Evolutionary conservation across 78 protist genomes (phyloP).

Genomic region (Creolimax fragrantissima): DNA sequence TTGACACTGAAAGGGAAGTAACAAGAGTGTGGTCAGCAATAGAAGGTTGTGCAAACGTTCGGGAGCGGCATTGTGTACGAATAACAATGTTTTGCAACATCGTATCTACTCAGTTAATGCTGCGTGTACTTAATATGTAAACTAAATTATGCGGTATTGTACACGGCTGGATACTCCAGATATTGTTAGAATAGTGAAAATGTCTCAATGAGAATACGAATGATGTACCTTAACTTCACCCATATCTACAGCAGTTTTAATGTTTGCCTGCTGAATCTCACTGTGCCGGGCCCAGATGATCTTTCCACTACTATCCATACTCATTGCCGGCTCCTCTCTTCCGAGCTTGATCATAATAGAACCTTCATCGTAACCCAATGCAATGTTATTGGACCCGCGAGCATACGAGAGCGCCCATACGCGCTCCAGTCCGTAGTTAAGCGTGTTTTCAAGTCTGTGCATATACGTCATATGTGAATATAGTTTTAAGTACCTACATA

Average conservation of each 20-base stretch:
- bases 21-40: too few relatives aligned
- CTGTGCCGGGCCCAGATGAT: slow-evolving; percentile 74
- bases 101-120: too few relatives aligned
- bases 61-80: too few relatives aligned
- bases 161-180: too few relatives aligned
- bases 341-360: slow-evolving; percentile 82
- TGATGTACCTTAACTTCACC: background rate
- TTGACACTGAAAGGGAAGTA: too few relatives aligned
- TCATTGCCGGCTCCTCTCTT: slow-evolving; percentile 83
- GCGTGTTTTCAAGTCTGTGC: slow-evolving; percentile 79
- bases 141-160: too few relatives aligned
- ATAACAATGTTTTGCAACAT: too few relatives aligned
- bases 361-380: slow-evolving; percentile 91
- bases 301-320: slow-evolving; percentile 89
- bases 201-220: too few relatives aligned
- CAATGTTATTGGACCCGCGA: slow-evolving; percentile 64
- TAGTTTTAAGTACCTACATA: background rate
- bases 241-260: background rate
- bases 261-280: slow-evolving; percentile 57
- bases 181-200: too few relatives aligned
- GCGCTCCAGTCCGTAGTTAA: slow-evolving; percentile 87
- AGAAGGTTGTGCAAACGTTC: too few relatives aligned
- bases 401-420: slow-evolving; percentile 78
- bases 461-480: background rate
- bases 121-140: too few relatives aligned